These are phyloP conservation scores for Hanseniaspora sp. DNA, from an alignment of 1,139 yeast species.

Conservation along the genomic window DNA sequence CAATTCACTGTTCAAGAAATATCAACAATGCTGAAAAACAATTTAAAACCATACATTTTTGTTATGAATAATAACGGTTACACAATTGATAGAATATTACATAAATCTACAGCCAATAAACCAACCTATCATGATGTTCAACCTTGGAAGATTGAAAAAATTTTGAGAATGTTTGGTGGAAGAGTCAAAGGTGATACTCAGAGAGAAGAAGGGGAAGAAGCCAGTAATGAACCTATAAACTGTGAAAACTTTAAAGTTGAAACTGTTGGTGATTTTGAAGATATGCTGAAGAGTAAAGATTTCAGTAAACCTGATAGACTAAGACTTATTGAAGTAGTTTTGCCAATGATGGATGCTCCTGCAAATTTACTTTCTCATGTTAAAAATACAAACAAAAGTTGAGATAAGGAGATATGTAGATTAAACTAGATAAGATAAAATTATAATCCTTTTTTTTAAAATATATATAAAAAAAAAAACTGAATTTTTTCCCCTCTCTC, in stretches of 20 bases:
- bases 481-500: no score
- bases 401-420: not conserved
- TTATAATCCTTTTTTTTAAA: no score
- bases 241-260: slow-evolving; percentile 50
- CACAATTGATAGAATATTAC: slow-evolving; percentile 77
- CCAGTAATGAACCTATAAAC: slow-evolving; percentile 21
- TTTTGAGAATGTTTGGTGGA: slow-evolving; percentile 62
- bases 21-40: slow-evolving; percentile 69
- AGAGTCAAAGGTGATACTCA: slow-evolving; percentile 25
- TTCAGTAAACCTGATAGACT: slow-evolving; percentile 53
- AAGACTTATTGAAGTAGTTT: slow-evolving; percentile 65
- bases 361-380: slow-evolving; percentile 12
- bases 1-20: slow-evolving; percentile 80
- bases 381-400: not conserved
- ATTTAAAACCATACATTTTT: slow-evolving; percentile 65
- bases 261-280: slow-evolving; percentile 39
- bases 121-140: slow-evolving; percentile 73
- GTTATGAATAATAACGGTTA: slow-evolving; percentile 77
- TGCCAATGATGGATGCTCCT: slow-evolving; percentile 78
- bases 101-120: slow-evolving; percentile 47
- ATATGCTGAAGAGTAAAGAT: slow-evolving; percentile 35
- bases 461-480: no score
- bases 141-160: slow-evolving; percentile 62
- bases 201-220: not conserved
- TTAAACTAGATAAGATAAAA: not conserved